Conservation (phyloP, 1,139 yeast species). For the Debaryomyces sp. region DNA sequence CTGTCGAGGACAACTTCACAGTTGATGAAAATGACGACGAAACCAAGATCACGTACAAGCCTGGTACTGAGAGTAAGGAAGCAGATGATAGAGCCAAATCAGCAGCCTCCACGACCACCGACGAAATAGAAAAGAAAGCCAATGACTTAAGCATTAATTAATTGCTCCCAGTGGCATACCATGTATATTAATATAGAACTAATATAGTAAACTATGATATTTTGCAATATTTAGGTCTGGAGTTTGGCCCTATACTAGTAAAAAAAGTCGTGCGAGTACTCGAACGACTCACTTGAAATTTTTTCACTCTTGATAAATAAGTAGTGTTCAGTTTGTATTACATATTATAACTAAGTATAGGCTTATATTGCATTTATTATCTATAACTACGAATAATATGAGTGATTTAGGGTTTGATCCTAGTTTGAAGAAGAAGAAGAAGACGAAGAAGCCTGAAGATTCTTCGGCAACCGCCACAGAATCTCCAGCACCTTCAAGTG, state of each 20-base stretch:
- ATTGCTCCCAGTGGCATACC: not conserved
- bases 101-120: slow-evolving; percentile 14
- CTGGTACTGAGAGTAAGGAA: slow-evolving; percentile 52
- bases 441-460: slow-evolving; percentile 51
- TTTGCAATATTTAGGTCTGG: not conserved
- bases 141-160: slow-evolving; percentile 7
- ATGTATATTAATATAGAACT: slow-evolving; percentile 6
- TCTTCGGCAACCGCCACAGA: slow-evolving; percentile 40
- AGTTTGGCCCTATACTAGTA: slow-evolving; percentile 2
- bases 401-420: slow-evolving; percentile 79
- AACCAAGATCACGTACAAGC: slow-evolving; percentile 49
- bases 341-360: not conserved
- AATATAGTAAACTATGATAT: not conserved
- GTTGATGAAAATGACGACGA: slow-evolving; percentile 46
- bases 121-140: slow-evolving; percentile 9
- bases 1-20: slow-evolving; percentile 61
- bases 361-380: slow-evolving; percentile 5
- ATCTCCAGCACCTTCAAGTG: slow-evolving; percentile 33
- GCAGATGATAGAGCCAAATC: slow-evolving; percentile 47
- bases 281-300: slow-evolving; percentile 4
- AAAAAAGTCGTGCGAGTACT: slow-evolving; percentile 4
- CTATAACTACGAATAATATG: slow-evolving; percentile 25
- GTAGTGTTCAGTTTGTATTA: slow-evolving; percentile 2
- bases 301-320: slow-evolving; percentile 1
- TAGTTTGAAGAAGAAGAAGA: slow-evolving; percentile 84